A percentile compares a stretch with the other conserved stretches of the same genome.
Evolutionary conservation across 179 eudicot genomes (phyloP).

Genomic region (Dionaea muscipula): DNA sequence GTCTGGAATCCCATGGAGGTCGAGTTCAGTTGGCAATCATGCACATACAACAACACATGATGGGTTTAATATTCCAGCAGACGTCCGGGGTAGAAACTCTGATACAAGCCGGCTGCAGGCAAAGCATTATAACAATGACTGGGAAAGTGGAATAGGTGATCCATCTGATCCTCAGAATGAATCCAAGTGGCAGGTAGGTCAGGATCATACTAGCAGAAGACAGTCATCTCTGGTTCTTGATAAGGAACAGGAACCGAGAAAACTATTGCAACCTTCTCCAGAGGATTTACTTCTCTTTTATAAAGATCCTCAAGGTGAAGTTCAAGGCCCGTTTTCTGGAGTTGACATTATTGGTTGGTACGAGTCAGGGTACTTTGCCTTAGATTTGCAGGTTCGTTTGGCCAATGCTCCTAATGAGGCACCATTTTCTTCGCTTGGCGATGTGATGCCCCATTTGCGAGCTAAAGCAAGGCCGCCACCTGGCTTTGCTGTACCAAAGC

Average conservation of each 20-base stretch:
- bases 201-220: conserved; percentile 36
- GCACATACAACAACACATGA: conserved; percentile 25
- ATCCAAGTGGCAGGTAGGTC: conserved; percentile 29
- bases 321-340: conserved; percentile 95
- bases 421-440: conserved; percentile 66
- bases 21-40: conserved; percentile 34
- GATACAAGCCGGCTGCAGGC: conserved; percentile 42
- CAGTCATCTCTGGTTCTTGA: conserved; percentile 33
- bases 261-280: conserved; percentile 44
- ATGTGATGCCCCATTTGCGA: conserved; percentile 90
- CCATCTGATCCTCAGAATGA: conserved; percentile 33
- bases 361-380: conserved; percentile 92
- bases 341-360: conserved; percentile 92
- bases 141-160: conserved; percentile 22
- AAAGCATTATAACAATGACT: conserved; percentile 28
- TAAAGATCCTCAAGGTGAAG: conserved; percentile 84
- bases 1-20: conserved; percentile 40
- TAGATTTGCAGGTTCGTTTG: conserved; percentile 72
- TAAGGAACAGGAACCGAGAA: conserved; percentile 43
- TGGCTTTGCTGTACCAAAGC: conserved; percentile 62
- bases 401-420: conserved; percentile 60
- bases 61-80: conserved; percentile 31
- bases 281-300: conserved; percentile 76
- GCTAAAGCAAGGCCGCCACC: conserved; percentile 87
- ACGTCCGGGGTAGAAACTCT: conserved; percentile 23